These are phyloP conservation scores for Daphne laureola DNA, from an alignment of 441 rosid genomes.

Conservation along the genomic window DNA sequence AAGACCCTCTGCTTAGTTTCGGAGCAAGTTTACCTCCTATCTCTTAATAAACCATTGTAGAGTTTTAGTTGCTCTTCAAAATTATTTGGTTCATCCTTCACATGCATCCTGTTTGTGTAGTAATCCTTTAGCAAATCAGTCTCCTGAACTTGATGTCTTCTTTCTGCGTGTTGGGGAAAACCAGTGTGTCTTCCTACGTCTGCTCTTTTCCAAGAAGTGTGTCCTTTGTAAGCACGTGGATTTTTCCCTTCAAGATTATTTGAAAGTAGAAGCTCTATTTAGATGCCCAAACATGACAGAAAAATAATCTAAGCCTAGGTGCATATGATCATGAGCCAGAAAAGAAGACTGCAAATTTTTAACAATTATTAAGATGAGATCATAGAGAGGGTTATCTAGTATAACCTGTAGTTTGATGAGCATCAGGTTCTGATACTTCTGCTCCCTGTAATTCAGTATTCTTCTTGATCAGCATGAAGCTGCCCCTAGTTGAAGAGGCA, in stretches of 20 bases:
- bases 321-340: constrained; percentile 7
- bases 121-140: constrained; percentile 24
- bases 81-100: constrained; percentile 23
- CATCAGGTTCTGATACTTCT: constrained; percentile 26
- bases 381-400: constrained; percentile 13
- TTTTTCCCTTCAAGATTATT: constrained; percentile 33
- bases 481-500: constrained; percentile 27
- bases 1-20: too few species aligned
- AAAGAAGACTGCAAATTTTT: constrained; percentile 2
- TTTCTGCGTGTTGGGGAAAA: constrained; percentile 26
- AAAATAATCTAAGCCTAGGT: constrained; percentile 4
- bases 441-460: constrained; percentile 23
- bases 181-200: constrained; percentile 25
- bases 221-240: constrained; percentile 25
- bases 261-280: constrained; percentile 21
- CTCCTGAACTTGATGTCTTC: constrained; percentile 27
- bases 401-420: constrained; percentile 44
- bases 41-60: constrained; percentile 54
- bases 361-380: constrained; percentile 9
- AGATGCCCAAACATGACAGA: constrained; percentile 13
- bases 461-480: constrained; percentile 33
- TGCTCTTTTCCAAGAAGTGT: constrained; percentile 25
- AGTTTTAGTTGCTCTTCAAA: constrained; percentile 26
- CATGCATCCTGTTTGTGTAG: constrained; percentile 25
- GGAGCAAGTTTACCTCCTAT: constrained; percentile 50